Base-by-base conservation (phyloP, 805 yeast genomes). In the Priceomyces haplophilus region DNA sequence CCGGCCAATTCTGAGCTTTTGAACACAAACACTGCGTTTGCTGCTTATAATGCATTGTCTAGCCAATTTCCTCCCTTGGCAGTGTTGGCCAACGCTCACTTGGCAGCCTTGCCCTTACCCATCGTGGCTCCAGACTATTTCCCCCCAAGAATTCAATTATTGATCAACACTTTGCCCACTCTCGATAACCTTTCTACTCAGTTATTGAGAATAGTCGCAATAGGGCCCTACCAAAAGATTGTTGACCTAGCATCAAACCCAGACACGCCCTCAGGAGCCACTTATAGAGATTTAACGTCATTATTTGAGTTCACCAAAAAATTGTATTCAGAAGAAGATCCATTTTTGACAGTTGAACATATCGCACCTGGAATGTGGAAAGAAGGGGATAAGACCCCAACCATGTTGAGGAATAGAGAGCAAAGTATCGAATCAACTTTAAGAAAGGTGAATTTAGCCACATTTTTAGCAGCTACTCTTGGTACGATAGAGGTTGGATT, bases 401-500 rank as follows among this genome's bases (percentile, higher is more conserved):
- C 68, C 20, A 70, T 82, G 56, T 68, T 83, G 50, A 70, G 73
- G 48, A 80, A 78, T 40, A 75, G 80, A 45, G 88, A 82, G 51
- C 83, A 80, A 47, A 73, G 80, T 38, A 66, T 80, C 43, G 78
- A 75, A 58, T 72, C 79, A 31, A 82, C 93, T 0, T 62, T 91
- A 25, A 80, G 95, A 45, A 86, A 91, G 52, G 86, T 89, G 1
- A 93, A 93, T 54, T 64, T 93, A 49, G 87, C 96, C 0, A 88
- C 96, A 0, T 93, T 88, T 56, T 67, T 89, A 32, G 77, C 89
- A n/a, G 93, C 97, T 0, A 79, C 93, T 1, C 72, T 90, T 45
- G 96, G 96, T 37, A 73, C 87, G 13, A 76, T 85, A 40, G 93
- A 88, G 47, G 83, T 87, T 36, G 98, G 97, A 1, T 88, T 93